Conservation (phyloP, 2,329 filamentous ascomycete genomes). For the Tolypocladium guangdongense region DNA sequence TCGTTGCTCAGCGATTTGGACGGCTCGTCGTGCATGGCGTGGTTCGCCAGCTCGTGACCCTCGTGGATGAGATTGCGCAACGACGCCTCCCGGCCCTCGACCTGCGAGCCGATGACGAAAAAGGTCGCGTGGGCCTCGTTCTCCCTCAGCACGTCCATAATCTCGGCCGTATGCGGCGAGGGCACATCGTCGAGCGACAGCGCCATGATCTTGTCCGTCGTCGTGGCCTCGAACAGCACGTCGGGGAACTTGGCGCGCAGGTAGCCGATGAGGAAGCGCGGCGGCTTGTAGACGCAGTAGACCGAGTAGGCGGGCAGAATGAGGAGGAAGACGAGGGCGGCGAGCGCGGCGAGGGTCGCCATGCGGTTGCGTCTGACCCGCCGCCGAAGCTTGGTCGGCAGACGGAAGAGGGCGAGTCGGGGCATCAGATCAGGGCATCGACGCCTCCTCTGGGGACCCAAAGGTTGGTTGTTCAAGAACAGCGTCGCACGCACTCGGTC, state of each 20-base stretch:
- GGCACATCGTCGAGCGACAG: conserved; percentile 84
- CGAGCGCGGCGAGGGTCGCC: conserved; percentile 37
- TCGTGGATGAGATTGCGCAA: conserved; percentile 46
- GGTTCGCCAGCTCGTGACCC: conserved; percentile 71
- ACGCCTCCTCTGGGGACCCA: background rate
- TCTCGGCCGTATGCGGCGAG: conserved; percentile 58
- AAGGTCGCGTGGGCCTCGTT: conserved; percentile 70
- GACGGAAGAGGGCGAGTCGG: conserved; percentile 37
- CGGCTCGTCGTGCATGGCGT: conserved; percentile 81
- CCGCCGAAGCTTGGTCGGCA: conserved; percentile 45
- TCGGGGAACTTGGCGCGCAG: conserved; percentile 64
- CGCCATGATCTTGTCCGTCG: conserved; percentile 55
- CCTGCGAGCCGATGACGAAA: conserved; percentile 78
- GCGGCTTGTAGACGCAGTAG: conserved; percentile 75
- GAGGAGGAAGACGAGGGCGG: conserved; percentile 23
- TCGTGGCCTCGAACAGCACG: conserved; percentile 61
- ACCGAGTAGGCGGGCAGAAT: conserved; percentile 31
- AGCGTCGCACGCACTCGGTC: background rate
- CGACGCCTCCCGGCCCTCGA: conserved; percentile 41
- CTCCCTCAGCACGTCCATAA: conserved; percentile 54
- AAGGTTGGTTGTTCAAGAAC: background rate
- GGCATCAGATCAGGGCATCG: conserved; percentile 18
- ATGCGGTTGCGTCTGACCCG: conserved; percentile 48
- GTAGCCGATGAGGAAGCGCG: conserved; percentile 56
- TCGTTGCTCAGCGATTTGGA: conserved; percentile 48